Percentiles rank a stretch among this genome's conserved stretches.
phyloP scores from a whole-genome alignment of 2,329 filamentous ascomycete genomes.

The Cladophialophora chaetospira region DNA sequence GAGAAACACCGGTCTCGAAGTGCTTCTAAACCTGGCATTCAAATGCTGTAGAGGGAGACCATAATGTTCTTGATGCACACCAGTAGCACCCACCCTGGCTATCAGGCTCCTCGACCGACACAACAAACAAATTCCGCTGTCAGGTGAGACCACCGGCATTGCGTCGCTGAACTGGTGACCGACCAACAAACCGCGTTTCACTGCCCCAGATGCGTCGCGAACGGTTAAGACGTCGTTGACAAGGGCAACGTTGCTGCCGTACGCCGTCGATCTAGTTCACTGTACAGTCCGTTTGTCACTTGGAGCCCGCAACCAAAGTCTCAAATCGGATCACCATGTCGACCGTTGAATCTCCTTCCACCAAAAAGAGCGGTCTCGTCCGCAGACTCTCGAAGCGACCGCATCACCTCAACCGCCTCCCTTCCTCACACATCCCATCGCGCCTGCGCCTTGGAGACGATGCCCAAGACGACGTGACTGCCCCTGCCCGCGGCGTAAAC shows the following conservation, averaged over 20 bases:
- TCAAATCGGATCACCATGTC: constrained; percentile 20
- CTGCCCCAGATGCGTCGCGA: constrained; percentile 16
- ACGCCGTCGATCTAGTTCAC: not conserved
- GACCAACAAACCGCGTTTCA: not conserved
- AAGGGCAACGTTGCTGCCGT: constrained; percentile 15
- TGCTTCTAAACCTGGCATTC: not conserved
- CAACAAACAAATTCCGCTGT: constrained; percentile 14
- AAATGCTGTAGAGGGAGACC: constrained; percentile 2
- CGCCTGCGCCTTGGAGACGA: constrained; percentile 61
- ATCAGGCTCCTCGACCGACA: constrained; percentile 10
- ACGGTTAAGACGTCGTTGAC: constrained; percentile 4
- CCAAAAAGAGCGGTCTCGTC: constrained; percentile 39
- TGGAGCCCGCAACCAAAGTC: constrained; percentile 2
- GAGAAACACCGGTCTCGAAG: not conserved
- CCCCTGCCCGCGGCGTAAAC: constrained; percentile 47
- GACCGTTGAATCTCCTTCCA: constrained; percentile 15
- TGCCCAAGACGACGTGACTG: constrained; percentile 62
- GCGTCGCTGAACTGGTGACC: constrained; percentile 22
- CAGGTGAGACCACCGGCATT: constrained; percentile 18
- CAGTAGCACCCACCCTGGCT: constrained; percentile 6
- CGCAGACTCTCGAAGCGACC: constrained; percentile 48
- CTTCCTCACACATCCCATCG: constrained; percentile 58
- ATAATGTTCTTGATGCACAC: constrained; percentile 18
- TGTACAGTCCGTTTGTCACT: constrained; percentile 5
- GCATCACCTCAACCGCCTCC: constrained; percentile 45